Conservation (phyloP, 2,329 filamentous ascomycete genomes). For the Colletotrichum trifolii region DNA sequence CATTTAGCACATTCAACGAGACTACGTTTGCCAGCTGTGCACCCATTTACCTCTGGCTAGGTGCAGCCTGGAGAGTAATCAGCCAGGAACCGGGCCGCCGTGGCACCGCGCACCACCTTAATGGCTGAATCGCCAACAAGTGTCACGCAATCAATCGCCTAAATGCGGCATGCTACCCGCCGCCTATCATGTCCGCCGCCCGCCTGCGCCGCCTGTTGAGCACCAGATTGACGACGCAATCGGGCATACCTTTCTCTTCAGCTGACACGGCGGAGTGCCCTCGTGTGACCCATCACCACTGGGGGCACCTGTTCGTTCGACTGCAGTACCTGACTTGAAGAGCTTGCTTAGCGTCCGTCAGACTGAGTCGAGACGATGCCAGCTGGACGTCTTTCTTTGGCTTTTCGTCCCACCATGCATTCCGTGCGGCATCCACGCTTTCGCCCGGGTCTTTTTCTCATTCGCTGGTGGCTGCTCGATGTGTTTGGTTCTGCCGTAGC, state of each 20-base stretch:
- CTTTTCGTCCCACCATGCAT: conserved; percentile 8
- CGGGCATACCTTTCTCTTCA: not conserved
- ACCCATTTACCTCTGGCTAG: not conserved
- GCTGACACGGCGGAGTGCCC: conserved; percentile 5
- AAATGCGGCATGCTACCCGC: conserved; percentile 29
- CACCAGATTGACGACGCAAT: conserved; percentile 14
- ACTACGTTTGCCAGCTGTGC: too few relatives aligned
- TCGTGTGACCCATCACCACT: conserved; percentile 19
- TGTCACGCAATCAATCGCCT: conserved; percentile 29
- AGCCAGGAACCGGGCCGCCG: conserved; percentile 24
- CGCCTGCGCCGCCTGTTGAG: not conserved
- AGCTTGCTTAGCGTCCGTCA: conserved; percentile 5
- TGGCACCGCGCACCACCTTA: conserved; percentile 10
- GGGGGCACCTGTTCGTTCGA: not conserved
- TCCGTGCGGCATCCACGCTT: conserved; percentile 5
- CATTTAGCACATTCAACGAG: too few relatives aligned
- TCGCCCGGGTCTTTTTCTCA: conserved; percentile 2
- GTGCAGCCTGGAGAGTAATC: not conserved
- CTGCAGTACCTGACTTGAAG: conserved; percentile 6
- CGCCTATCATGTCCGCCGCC: conserved; percentile 16
- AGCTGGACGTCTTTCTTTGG: conserved; percentile 22
- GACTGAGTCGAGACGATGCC: conserved; percentile 7
- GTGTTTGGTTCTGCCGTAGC: too few relatives aligned
- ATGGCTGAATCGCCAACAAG: conserved; percentile 24
- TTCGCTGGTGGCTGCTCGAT: not conserved